Evolutionary conservation across 2,329 filamentous ascomycete species (phyloP).

Genomic region (Drechslerella dactyloides): DNA sequence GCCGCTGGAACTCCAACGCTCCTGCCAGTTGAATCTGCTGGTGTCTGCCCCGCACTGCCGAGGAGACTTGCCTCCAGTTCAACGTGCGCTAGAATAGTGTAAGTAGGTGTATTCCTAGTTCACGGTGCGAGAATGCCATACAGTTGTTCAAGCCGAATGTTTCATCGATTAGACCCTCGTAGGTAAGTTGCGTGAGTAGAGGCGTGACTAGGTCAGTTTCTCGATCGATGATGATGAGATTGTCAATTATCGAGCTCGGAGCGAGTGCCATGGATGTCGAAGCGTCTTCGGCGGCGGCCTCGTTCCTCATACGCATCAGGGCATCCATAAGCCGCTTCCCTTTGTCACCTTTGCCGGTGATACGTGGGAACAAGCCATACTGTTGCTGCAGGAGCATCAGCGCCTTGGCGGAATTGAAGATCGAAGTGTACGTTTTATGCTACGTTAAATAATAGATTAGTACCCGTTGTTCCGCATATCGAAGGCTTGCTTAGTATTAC

Average conservation of each 20-base stretch:
- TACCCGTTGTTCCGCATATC: background rate
- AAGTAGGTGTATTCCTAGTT: background rate
- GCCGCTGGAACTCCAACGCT: slow-evolving; percentile 54
- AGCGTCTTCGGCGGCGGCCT: slow-evolving; percentile 80
- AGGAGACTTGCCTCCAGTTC: slow-evolving; percentile 70
- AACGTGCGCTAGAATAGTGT: slow-evolving; percentile 65
- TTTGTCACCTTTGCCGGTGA: slow-evolving; percentile 94
- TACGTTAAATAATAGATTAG: slow-evolving; percentile 4
- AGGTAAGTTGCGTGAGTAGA: slow-evolving; percentile 91
- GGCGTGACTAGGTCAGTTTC: slow-evolving; percentile 93
- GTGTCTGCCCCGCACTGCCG: slow-evolving; percentile 36
- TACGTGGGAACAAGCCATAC: slow-evolving; percentile 90
- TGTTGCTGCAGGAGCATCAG: slow-evolving; percentile 92
- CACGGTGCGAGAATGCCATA: slow-evolving; percentile 31
- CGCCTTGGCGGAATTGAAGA: slow-evolving; percentile 85
- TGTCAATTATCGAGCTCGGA: slow-evolving; percentile 87
- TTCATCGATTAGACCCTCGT: slow-evolving; percentile 94
- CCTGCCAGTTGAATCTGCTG: slow-evolving; percentile 30
- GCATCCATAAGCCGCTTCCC: slow-evolving; percentile 87
- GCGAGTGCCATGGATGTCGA: slow-evolving; percentile 72
- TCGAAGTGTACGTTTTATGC: slow-evolving; percentile 86
- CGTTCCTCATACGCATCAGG: slow-evolving; percentile 87
- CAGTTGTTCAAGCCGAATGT: slow-evolving; percentile 86
- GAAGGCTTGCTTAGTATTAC: slow-evolving; percentile 58
- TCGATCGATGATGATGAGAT: slow-evolving; percentile 90